Evolutionary conservation across 768 basidiomycete genomes (phyloP).

Genomic region (Russula sp.): DNA sequence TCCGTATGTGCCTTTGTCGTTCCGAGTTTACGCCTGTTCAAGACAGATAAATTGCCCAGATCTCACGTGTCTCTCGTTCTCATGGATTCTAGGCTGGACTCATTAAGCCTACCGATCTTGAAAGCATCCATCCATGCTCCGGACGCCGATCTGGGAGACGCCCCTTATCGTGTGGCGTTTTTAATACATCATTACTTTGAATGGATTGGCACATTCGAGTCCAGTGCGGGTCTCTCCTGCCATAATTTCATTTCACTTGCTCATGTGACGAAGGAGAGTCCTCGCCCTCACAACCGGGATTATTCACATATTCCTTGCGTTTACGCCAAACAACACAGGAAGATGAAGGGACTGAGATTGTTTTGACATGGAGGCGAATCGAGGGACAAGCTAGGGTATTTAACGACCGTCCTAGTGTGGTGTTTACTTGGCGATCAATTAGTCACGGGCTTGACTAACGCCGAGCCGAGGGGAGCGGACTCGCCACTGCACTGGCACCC

Average conservation of each 20-base stretch:
- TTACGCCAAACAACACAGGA: not conserved
- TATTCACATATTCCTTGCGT: not conserved
- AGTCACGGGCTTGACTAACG: not conserved
- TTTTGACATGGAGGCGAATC: conserved; percentile 12
- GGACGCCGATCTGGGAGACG: not conserved
- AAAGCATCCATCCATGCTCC: not conserved
- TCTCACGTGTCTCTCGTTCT: conserved; percentile 13
- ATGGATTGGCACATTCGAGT: conserved; percentile 21
- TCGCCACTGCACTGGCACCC: no score
- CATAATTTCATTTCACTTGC: not conserved
- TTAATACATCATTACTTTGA: conserved; percentile 20
- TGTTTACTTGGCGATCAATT: not conserved
- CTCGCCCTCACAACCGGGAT: not conserved
- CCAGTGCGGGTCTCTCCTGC: not conserved
- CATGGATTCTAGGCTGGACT: conserved; percentile 22
- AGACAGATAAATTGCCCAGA: not conserved
- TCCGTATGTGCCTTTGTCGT: conserved; percentile 1
- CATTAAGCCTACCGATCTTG: conserved; percentile 13
- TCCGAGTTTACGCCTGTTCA: not conserved
- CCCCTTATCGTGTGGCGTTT: conserved; percentile 11
- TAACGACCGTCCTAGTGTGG: not conserved
- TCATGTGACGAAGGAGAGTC: not conserved
- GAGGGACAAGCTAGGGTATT: conserved; percentile 8
- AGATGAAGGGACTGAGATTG: not conserved
- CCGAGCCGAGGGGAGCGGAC: not conserved